A percentile compares a stretch with the other conserved stretches of the same genome.
phyloP scores from a whole-genome alignment of 331 rosid genomes.

The Ulmus americana region DNA sequence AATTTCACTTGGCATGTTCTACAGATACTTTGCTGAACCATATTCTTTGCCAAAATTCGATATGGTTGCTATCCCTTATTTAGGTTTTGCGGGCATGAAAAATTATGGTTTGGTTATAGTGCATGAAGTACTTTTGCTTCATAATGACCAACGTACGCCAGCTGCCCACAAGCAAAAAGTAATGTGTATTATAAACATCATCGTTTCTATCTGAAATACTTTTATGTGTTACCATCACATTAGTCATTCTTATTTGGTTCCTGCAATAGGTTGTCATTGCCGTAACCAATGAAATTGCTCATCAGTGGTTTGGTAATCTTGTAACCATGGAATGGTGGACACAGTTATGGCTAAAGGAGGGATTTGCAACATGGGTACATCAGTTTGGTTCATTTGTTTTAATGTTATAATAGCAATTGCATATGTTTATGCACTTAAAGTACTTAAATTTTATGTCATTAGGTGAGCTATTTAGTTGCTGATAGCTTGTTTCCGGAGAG shows the following conservation, averaged over 20 bases:
- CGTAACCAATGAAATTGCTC: too few species aligned
- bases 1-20: conserved; percentile 1
- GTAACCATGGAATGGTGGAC: too few species aligned
- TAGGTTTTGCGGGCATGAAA: conserved; percentile 66
- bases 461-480: conserved; percentile 46
- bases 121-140: conserved; percentile 41
- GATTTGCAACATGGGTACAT: too few species aligned
- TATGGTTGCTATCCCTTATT: conserved; percentile 89
- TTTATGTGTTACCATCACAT: not conserved
- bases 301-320: too few species aligned
- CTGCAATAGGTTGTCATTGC: too few species aligned
- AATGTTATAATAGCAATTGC: not conserved
- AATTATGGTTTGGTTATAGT: conserved; percentile 45
- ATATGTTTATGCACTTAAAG: not conserved
- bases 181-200: conserved; percentile 9
- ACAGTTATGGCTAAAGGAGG: too few species aligned
- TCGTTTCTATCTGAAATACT: conserved; percentile 10
- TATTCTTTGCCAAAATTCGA: conserved; percentile 79
- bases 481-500: conserved; percentile 40
- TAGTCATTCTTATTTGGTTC: conserved; percentile 14
- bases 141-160: conserved; percentile 38
- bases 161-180: conserved; percentile 47
- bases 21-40: conserved; percentile 76
- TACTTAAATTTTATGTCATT: not conserved
- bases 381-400: too few species aligned